Percentiles rank a stretch among this genome's conserved stretches.
Evolutionary conservation across 768 basidiomycete genomes (phyloP).

Genomic region (Clathrus columnatus): DNA sequence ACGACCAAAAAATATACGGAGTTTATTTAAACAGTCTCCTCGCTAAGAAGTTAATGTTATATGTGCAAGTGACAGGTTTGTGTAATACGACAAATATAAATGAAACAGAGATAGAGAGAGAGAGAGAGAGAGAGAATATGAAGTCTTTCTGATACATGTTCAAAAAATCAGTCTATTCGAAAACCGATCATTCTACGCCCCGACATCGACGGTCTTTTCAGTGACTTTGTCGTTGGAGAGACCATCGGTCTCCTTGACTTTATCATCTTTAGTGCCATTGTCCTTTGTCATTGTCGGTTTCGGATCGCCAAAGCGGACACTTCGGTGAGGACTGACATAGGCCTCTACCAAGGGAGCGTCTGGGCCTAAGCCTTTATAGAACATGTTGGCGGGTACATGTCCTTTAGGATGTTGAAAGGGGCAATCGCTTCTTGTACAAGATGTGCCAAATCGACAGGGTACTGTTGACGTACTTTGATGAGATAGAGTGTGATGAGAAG

Average conservation of each 20-base stretch:
- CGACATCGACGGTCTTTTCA: conserved; percentile 16
- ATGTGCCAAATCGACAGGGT: conserved; percentile 71
- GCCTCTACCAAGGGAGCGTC: conserved; percentile 52
- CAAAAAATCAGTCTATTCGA: neutral
- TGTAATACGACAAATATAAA: neutral
- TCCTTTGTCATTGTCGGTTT: conserved; percentile 5
- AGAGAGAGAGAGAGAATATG: neutral
- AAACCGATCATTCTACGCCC: neutral
- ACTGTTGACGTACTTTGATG: neutral
- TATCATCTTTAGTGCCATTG: conserved; percentile 7
- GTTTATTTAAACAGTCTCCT: neutral
- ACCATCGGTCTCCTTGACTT: neutral
- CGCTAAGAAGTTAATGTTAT: neutral
- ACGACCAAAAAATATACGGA: neutral
- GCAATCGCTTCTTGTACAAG: conserved; percentile 80
- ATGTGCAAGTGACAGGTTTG: neutral
- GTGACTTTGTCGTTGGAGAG: conserved; percentile 26
- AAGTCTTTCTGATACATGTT: neutral
- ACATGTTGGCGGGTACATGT: conserved; percentile 67
- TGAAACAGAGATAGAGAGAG: neutral
- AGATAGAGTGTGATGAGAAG: conserved; percentile 4
- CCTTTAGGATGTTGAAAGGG: conserved; percentile 88
- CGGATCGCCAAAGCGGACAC: conserved; percentile 44
- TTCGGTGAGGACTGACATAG: conserved; percentile 52
- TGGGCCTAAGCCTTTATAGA: conserved; percentile 68